Base-by-base conservation (phyloP, 257 asterid genomes). In the Orobanche coerulescens region DNA sequence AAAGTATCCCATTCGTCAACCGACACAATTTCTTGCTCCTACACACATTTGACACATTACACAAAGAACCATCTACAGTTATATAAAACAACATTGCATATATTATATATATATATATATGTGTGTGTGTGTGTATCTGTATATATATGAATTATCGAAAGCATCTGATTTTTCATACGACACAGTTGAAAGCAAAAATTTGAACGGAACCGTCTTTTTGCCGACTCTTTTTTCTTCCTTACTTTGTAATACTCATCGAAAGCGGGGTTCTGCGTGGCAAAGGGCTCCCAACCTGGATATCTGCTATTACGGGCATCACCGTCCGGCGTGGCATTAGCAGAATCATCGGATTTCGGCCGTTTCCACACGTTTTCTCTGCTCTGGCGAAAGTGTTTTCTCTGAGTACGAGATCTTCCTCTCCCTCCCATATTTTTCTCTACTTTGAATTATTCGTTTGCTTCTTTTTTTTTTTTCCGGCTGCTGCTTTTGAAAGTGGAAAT, bases 181-280 rank as follows among this genome's bases (percentile, higher is more conserved):
- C 51, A n/a, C n/a, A n/a, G n/a, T n/a, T n/a, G n/a, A n/a, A n/a
- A n/a, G n/a, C n/a, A n/a, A n/a, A n/a, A n/a, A n/a, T n/a, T n/a
- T n/a, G n/a, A n/a, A n/a, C n/a, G n/a, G 7, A 30, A 30, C 51
- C 49, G 24, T 2, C n/a, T 31, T 14, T 5, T 20, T 10, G 1
- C 25, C 13, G 5, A n/a, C n/a, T 20, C 54, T 52, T 63, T 9
- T 25, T 6, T 2, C 25, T 13, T n/a, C 19, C 59, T 54, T 66
- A 93, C 99, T 81, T 89, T 86, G 68, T 93, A 93, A 51, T 93
- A 93, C 14, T 89, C 94, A 55, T 86, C 95, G 76, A 93, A 93
- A 52, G 86, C 73, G 0, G 76, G 82, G 69, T 82, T 93, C 67
- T 93, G 84, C 2, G 85, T 83, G 62, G 77, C 58, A 6, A 89